Conservation (phyloP, 75 land plant species). For the Picea sitchensis region DNA sequence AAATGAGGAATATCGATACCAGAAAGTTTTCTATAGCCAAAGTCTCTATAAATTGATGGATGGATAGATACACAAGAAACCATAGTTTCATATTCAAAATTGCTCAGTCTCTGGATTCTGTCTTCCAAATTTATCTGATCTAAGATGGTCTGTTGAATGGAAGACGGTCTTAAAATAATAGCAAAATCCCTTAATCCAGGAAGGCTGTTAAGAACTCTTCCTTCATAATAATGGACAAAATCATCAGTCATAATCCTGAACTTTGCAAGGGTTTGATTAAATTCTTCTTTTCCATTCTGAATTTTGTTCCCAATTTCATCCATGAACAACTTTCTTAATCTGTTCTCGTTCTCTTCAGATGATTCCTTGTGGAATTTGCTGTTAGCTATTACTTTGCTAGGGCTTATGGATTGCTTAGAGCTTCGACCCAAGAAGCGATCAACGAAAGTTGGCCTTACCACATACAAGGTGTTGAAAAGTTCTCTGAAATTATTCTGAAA, state of each 20-base stretch:
- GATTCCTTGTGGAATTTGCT: neutral
- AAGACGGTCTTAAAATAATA: slow-evolving; percentile 38
- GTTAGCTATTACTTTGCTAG: neutral
- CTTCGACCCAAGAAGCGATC: neutral
- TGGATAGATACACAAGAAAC: slow-evolving; percentile 56
- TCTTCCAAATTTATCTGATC: slow-evolving; percentile 11
- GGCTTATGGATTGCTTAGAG: neutral
- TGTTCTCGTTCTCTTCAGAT: slow-evolving; percentile 6
- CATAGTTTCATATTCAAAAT: slow-evolving; percentile 26
- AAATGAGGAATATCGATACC: slow-evolving; percentile 13
- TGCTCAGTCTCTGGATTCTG: slow-evolving; percentile 6
- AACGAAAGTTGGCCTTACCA: slow-evolving; percentile 60
- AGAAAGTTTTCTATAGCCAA: neutral
- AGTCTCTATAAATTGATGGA: slow-evolving; percentile 41
- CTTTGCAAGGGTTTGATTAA: slow-evolving; percentile 27
- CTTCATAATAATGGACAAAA: slow-evolving; percentile 74
- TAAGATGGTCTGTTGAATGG: slow-evolving; percentile 43
- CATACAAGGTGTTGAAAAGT: slow-evolving; percentile 59
- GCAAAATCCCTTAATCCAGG: slow-evolving; percentile 64
- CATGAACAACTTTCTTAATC: slow-evolving; percentile 18
- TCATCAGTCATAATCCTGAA: slow-evolving; percentile 36
- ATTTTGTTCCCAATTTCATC: slow-evolving; percentile 35
- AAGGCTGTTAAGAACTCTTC: slow-evolving; percentile 47
- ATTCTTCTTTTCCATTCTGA: slow-evolving; percentile 23
- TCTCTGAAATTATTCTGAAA: slow-evolving; percentile 92